Conservation (phyloP, 768 basidiomycete genomes). For the Suillus decipiens region DNA sequence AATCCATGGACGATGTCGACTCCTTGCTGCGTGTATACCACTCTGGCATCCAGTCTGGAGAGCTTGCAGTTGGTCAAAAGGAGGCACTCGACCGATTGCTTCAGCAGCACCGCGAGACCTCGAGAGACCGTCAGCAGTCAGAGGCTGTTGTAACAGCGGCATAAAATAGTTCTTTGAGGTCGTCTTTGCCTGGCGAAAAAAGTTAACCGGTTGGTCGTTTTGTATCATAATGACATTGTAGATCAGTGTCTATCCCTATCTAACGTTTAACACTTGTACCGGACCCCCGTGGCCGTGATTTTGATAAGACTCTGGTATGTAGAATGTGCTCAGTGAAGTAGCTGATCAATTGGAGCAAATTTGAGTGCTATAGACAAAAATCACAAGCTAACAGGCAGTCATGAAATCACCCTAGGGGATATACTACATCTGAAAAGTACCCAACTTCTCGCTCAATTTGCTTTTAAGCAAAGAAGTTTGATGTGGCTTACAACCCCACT, state of each 20-base stretch:
- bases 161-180: not conserved
- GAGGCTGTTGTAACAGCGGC: conserved; percentile 14
- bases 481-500: too few relatives aligned
- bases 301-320: too few relatives aligned
- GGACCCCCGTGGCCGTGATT: not conserved
- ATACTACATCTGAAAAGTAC: too few relatives aligned
- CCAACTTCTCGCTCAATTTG: too few relatives aligned
- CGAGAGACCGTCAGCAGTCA: conserved; percentile 8
- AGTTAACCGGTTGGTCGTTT: not conserved
- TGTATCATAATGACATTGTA: not conserved
- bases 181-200: not conserved
- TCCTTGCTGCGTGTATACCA: conserved; percentile 95
- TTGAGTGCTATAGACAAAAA: too few relatives aligned
- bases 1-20: conserved; percentile 99
- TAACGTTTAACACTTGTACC: not conserved
- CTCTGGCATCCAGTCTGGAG: conserved; percentile 88
- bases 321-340: too few relatives aligned
- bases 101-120: conserved; percentile 63
- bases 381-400: too few relatives aligned
- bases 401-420: too few relatives aligned
- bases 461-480: too few relatives aligned
- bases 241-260: not conserved
- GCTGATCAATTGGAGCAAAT: too few relatives aligned
- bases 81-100: conserved; percentile 87
- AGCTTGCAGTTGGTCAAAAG: conserved; percentile 92